Percentiles rank a stretch among this genome's conserved stretches.
phyloP scores from a whole-genome alignment of 1,139 yeast genomes.

The Saccharomyces pastorianus region DNA sequence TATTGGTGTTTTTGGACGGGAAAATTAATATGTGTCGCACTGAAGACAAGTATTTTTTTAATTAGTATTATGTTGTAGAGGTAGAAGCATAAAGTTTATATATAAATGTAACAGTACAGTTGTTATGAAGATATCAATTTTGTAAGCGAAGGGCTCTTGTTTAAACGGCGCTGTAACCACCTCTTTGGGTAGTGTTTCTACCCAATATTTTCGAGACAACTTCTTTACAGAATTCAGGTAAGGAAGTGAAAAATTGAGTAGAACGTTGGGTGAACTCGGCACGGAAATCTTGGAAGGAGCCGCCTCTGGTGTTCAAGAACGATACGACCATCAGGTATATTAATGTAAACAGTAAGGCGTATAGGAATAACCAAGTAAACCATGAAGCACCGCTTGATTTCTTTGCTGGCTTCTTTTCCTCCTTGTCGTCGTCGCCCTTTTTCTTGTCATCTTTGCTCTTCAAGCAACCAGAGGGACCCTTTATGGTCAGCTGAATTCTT shows the following conservation, averaged over 20 bases:
- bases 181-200: conserved; percentile 40
- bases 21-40: background rate
- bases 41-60: conserved; percentile 1
- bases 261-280: conserved; percentile 70
- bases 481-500: conserved; percentile 16
- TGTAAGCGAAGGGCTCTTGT: background rate
- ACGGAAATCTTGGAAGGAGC: conserved; percentile 39
- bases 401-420: conserved; percentile 5
- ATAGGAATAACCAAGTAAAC: conserved; percentile 67
- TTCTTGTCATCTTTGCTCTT: conserved; percentile 15
- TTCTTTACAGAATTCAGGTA: conserved; percentile 68
- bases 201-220: conserved; percentile 65
- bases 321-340: conserved; percentile 72
- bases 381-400: conserved; percentile 36
- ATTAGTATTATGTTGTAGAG: background rate
- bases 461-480: conserved; percentile 32
- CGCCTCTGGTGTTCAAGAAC: conserved; percentile 48
- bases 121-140: background rate
- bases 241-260: conserved; percentile 48
- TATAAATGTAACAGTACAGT: background rate
- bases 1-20: background rate
- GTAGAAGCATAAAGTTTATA: background rate
- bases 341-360: conserved; percentile 58
- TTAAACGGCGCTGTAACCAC: conserved; percentile 87
- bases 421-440: conserved; percentile 29